These are phyloP conservation scores for Scheffersomyces coipomensis DNA, from an alignment of 805 yeast species.

Conservation along the genomic window DNA sequence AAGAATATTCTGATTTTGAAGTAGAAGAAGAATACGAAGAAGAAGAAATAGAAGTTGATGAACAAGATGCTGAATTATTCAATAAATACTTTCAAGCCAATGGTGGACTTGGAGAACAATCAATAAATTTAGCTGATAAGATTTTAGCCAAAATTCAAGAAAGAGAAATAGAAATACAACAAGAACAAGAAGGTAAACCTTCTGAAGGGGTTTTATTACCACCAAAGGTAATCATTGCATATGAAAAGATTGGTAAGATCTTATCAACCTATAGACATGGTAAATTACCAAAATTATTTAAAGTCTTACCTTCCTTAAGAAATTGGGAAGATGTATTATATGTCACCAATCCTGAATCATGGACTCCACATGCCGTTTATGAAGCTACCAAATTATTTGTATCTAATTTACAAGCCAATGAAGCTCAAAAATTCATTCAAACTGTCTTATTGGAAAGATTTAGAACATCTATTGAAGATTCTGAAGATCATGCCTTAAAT, in stretches of 20 bases:
- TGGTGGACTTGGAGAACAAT: constrained; percentile 26
- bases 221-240: constrained; percentile 94
- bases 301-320: constrained; percentile 85
- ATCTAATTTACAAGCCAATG: constrained; percentile 81
- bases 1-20: constrained; percentile 56
- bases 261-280: constrained; percentile 91
- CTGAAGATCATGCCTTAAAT: constrained; percentile 76
- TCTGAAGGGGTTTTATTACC: constrained; percentile 83
- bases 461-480: constrained; percentile 67
- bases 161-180: constrained; percentile 46
- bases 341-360: constrained; percentile 86
- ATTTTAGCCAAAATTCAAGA: constrained; percentile 87
- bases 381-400: constrained; percentile 95
- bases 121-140: constrained; percentile 83
- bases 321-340: constrained; percentile 96
- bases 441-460: constrained; percentile 68
- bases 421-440: constrained; percentile 82
- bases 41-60: constrained; percentile 69
- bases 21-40: constrained; percentile 50
- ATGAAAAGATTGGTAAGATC: constrained; percentile 85
- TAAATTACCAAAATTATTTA: constrained; percentile 92
- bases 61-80: constrained; percentile 80
- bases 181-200: constrained; percentile 15
- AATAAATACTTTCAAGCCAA: constrained; percentile 61
- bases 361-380: constrained; percentile 94